Evolutionary conservation across 768 basidiomycete species (phyloP).

Genomic region (Termitomyces heimii): DNA sequence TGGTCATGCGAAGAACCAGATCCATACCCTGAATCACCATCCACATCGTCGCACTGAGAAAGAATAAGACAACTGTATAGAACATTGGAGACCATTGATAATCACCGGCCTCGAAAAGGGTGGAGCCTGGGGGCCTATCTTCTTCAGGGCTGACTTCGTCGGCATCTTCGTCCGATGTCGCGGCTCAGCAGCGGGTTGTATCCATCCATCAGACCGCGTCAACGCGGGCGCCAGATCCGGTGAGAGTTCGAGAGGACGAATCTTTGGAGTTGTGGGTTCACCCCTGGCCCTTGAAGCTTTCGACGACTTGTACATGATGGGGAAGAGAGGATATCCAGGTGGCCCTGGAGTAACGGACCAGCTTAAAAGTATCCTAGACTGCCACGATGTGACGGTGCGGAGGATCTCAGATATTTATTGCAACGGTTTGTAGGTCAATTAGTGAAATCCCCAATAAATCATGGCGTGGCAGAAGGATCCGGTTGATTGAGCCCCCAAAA

Average conservation of each 20-base stretch:
- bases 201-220: not conserved
- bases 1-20: not conserved
- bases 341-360: slow-evolving; percentile 15
- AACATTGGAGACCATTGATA: not conserved
- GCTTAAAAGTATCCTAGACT: slow-evolving; percentile 20
- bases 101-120: not conserved
- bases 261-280: slow-evolving; percentile 27
- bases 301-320: slow-evolving; percentile 29
- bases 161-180: slow-evolving; percentile 9
- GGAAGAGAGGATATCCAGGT: slow-evolving; percentile 11
- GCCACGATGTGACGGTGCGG: slow-evolving; percentile 27
- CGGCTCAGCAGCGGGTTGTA: slow-evolving; percentile 13
- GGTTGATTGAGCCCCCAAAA: slow-evolving; percentile 21
- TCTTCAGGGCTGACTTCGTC: slow-evolving; percentile 3
- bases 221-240: slow-evolving; percentile 1
- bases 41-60: not conserved
- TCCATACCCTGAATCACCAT: not conserved
- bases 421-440: slow-evolving; percentile 13
- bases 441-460: not conserved
- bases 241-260: not conserved
- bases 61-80: not conserved
- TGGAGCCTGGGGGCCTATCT: not conserved
- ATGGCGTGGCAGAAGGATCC: slow-evolving; percentile 12
- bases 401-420: slow-evolving; percentile 18
- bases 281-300: slow-evolving; percentile 15